A percentile compares a stretch with the other conserved stretches of the same genome.
phyloP scores from a whole-genome alignment of 208 protist genomes.

The Trypanosoma lewisi region DNA sequence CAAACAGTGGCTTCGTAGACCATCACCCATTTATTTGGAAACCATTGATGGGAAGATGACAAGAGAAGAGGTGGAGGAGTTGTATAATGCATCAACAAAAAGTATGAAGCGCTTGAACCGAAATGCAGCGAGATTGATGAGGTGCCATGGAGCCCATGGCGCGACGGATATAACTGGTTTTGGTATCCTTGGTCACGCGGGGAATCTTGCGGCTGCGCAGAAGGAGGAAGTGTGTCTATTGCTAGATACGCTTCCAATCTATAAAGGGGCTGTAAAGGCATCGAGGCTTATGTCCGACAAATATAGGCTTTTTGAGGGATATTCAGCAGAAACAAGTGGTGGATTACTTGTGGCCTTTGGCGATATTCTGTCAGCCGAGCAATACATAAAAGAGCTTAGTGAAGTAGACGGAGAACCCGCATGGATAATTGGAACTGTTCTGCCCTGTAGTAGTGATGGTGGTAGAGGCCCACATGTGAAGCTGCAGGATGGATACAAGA shows the following conservation, averaged over 20 bases:
- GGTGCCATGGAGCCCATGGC: conserved; percentile 78
- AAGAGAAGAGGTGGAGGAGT: conserved; percentile 60
- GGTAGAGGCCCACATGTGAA: conserved; percentile 41
- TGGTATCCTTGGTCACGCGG: conserved; percentile 94
- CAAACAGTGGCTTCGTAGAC: conserved; percentile 88
- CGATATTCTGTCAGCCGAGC: conserved; percentile 44
- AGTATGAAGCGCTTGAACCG: conserved; percentile 93
- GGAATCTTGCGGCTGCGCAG: conserved; percentile 91
- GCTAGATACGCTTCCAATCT: conserved; percentile 87
- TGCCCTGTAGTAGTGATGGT: conserved; percentile 20
- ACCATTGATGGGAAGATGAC: conserved; percentile 59
- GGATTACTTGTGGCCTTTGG: conserved; percentile 91
- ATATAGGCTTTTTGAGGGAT: conserved; percentile 89
- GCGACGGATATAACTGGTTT: conserved; percentile 98
- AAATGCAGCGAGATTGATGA: conserved; percentile 87
- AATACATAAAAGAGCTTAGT: conserved; percentile 65
- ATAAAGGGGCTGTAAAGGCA: conserved; percentile 73
- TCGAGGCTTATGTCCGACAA: conserved; percentile 76
- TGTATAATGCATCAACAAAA: conserved; percentile 73
- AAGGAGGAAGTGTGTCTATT: conserved; percentile 48
- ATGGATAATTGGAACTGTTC: conserved; percentile 88
- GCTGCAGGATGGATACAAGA: conserved; percentile 50
- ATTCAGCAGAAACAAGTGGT: conserved; percentile 94
- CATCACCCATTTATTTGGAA: conserved; percentile 65
- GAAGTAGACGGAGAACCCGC: conserved; percentile 70